Evolutionary conservation across 495 filamentous ascomycete genomes (phyloP).

Genomic region (Aspergillus conjunctus): DNA sequence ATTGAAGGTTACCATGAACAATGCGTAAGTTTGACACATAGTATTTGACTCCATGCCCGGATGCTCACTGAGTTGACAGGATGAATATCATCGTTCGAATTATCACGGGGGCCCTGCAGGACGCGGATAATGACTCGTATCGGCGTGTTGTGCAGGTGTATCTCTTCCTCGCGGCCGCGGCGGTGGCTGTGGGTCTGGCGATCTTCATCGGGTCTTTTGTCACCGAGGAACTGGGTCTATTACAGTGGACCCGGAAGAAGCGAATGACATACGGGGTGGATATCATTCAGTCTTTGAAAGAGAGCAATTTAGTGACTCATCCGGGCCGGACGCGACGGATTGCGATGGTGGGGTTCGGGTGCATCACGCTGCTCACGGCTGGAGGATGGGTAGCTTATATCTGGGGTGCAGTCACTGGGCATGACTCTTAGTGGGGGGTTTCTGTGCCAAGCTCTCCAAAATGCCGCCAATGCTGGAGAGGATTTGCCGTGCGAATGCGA

Average conservation of each 20-base stretch:
- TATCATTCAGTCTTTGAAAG: constrained; percentile 32
- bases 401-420: constrained; percentile 45
- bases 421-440: constrained; percentile 25
- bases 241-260: constrained; percentile 49
- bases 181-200: constrained; percentile 33
- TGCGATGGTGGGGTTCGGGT: constrained; percentile 35
- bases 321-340: constrained; percentile 27
- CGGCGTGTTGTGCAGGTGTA: constrained; percentile 44
- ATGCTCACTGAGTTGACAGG: constrained; percentile 20
- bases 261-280: constrained; percentile 34
- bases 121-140: constrained; percentile 45
- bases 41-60: neutral
- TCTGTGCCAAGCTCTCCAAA: too few relatives aligned
- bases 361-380: constrained; percentile 32
- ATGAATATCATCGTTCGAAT: constrained; percentile 51
- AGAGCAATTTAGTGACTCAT: constrained; percentile 30
- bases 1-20: constrained; percentile 50
- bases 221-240: constrained; percentile 29
- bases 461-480: too few relatives aligned
- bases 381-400: constrained; percentile 49
- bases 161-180: constrained; percentile 37
- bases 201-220: constrained; percentile 32
- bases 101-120: constrained; percentile 46
- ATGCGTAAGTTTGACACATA: constrained; percentile 31
- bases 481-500: too few relatives aligned